Evolutionary conservation across 805 yeast species (phyloP), one percentile per base, ranked within the genome.

Genomic region (Nakazawaea pomicola): DNA sequence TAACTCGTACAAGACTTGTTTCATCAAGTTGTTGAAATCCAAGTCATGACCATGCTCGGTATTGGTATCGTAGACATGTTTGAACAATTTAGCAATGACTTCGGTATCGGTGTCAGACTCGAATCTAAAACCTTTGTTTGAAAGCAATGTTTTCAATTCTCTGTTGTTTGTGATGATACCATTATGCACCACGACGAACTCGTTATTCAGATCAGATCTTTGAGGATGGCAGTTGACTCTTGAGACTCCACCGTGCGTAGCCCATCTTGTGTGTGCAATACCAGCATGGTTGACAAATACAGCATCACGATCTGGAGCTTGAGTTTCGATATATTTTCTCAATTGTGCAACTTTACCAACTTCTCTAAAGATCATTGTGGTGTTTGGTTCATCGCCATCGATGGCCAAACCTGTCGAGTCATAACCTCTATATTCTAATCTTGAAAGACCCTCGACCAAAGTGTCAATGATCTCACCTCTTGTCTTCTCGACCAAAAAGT

Each of bases 261-360:
- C 99, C 99, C 99, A 93, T 72, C 99, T 85, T 11, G 99, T 93
- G 67, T 93, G 99, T 18, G 99, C 98, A 61, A 93, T 93, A 59
- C 96, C 99, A 46, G 81, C 89, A 60, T 93, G 99, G 61, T 83
- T 78, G 53, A 77, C 81, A 58, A 87, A 89, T 16, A 77, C 71
- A 46, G 76, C 79, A 21, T 72, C 63, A 52, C 82, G 72, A 54
- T 83, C 76, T 44, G 80, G 73, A 34, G 75, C 61, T 17, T 53
- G 58, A 4, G 53, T 41, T 24, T 65, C 68, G 50, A 86, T 78
- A 64, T 81, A 80, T 47, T 78, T 72, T 60, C 74, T 82, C 60
- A 93, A 79, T 44, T 79, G 82, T 50, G 76, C 76, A 52, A 93
- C 99, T 65, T 93, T 95, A 57, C 99, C 99, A 46, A 80, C 88